Percentiles rank a stretch among this genome's conserved stretches.
These are phyloP conservation scores for Xylaria longipes DNA, from an alignment of 495 filamentous ascomycete species.

Conservation along the genomic window DNA sequence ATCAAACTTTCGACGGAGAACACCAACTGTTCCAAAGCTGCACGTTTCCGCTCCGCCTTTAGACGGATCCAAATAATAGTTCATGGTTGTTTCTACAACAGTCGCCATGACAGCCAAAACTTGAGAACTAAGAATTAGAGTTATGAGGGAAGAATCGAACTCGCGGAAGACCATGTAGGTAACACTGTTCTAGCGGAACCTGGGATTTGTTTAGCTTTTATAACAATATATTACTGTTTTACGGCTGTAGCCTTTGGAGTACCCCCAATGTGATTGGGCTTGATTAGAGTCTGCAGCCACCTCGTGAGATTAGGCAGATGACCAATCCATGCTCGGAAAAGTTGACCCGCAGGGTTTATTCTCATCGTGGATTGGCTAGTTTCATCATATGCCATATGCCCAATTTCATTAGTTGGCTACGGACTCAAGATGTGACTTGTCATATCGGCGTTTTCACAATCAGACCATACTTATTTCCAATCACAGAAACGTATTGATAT, in stretches of 20 bases:
- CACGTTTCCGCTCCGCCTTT: not conserved
- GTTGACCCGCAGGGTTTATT: no score
- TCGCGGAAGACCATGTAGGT: not conserved
- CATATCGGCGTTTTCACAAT: not conserved
- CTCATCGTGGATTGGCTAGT: no score
- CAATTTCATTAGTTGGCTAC: no score
- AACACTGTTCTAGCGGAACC: not conserved
- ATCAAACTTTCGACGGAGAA: conserved; percentile 21
- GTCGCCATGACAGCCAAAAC: not conserved
- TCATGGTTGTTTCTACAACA: conserved; percentile 6
- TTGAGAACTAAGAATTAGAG: not conserved
- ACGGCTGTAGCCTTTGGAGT: no score
- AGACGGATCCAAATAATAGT: conserved; percentile 19
- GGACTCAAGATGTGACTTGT: no score
- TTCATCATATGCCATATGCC: no score
- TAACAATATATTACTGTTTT: no score
- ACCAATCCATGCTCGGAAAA: no score
- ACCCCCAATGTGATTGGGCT: no score
- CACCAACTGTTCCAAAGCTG: conserved; percentile 21
- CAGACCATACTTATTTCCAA: not conserved
- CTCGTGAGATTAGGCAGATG: no score
- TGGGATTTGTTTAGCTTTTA: no score
- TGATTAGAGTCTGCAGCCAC: no score
- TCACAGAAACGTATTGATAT: not conserved
- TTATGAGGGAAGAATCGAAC: not conserved